Percentiles rank a stretch among this genome's conserved stretches.
Conservation (phyloP, 352 stramenopile genomes). For the Halophytophthora polymorphica region DNA sequence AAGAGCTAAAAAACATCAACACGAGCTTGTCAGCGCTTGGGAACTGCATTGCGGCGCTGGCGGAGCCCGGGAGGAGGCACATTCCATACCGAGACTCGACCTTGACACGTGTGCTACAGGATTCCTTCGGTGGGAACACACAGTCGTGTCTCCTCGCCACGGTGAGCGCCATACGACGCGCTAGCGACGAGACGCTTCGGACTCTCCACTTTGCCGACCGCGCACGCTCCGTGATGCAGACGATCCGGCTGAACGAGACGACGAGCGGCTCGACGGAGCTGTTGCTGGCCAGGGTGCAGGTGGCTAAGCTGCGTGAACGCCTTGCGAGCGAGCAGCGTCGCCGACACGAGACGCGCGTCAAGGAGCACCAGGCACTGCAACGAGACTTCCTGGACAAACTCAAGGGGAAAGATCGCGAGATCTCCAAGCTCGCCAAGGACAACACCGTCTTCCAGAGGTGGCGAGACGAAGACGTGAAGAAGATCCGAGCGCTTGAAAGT, state of each 20-base stretch:
- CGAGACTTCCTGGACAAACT: constrained; percentile 51
- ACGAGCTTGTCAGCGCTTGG: constrained; percentile 87
- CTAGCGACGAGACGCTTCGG: constrained; percentile 67
- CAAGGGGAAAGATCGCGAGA: constrained; percentile 61
- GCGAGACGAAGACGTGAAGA: constrained; percentile 54
- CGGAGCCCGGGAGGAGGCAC: constrained; percentile 73
- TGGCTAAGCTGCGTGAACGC: constrained; percentile 45
- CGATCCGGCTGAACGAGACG: constrained; percentile 62
- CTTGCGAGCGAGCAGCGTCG: constrained; percentile 47
- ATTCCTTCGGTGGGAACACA: constrained; percentile 76
- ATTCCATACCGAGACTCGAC: constrained; percentile 91
- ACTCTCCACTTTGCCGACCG: constrained; percentile 80
- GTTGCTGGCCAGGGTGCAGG: constrained; percentile 53
- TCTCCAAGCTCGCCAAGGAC: constrained; percentile 47
- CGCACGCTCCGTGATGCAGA: constrained; percentile 71
- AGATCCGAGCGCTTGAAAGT: constrained; percentile 48
- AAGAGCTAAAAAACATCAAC: constrained; percentile 91
- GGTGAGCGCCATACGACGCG: constrained; percentile 38
- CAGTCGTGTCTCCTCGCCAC: constrained; percentile 74
- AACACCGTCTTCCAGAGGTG: constrained; percentile 61
- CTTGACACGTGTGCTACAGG: constrained; percentile 84
- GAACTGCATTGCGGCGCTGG: constrained; percentile 89
- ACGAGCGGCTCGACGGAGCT: constrained; percentile 52
- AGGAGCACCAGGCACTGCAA: constrained; percentile 52
- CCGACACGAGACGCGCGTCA: constrained; percentile 45